Base-by-base conservation (phyloP, 345 rosid species). In the Boechera divaricarpa region DNA sequence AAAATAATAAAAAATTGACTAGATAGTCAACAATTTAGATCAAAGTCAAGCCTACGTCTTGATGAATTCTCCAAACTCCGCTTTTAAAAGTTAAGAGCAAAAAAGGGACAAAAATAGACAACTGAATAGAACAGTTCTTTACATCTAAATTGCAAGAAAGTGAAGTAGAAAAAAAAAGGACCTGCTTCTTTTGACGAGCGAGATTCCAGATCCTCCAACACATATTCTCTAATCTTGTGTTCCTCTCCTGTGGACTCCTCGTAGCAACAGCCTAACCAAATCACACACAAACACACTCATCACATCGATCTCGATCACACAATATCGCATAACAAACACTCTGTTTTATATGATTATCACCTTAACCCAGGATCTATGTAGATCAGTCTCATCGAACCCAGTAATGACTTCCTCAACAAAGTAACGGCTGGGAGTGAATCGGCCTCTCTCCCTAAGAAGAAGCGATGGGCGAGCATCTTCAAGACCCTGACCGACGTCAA, bases 161-260 rank as follows among this genome's bases (percentile, higher is more conserved):
- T 6, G 10, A 1, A 57, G 56, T 0, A 60, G 56, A 8, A 8
- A 36, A 7, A 38, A 39, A 39, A 18, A 0, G 36, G 44, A 96
- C 98, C 97, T 96, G 98, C 82, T 96, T 96, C 90, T 96, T 96
- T 78, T 93, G 97, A 67, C 99, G 96, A 82, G 98, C 99, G 72
- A 92, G 80, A 87, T 96, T 91, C 99, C 97, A 96, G 79, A 93
- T 96, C 91, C 99, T 85, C 98, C 98, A 96, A 41, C 98, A 93
- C 99, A 93, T 96, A 60, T 96, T 96, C 93, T 96, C 99, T 93
- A 93, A 74, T 63, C 99, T 81, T 1, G 97, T 96, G 35, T 96
- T 93, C 85, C 99, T 93, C 90, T 96, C 99, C 79, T 89, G 95
- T 2, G 98, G 96, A 72, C 97, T 93, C 87, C 95, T 89, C 32